Base-by-base conservation (phyloP, 805 yeast species). In the Barnettozyma sp. region DNA sequence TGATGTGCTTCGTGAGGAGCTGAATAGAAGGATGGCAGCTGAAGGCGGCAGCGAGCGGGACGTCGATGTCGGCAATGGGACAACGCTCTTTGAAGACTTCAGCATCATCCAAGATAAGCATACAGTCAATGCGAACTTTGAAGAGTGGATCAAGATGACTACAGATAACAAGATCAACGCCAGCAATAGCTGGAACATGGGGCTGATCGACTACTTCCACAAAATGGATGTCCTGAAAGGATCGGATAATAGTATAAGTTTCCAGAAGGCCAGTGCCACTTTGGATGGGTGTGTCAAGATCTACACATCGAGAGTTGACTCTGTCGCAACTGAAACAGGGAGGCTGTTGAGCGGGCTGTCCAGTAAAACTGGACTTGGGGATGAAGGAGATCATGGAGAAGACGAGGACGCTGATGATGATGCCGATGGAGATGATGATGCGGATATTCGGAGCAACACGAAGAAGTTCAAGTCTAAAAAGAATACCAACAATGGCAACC, bases 211-310 rank as follows among this genome's bases (percentile, higher is more conserved):
- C 57, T 87, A 87, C 58, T 88, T 87, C 55, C 84, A 87, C 50
- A 95, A 85, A 49, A 64, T 86, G 59, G 71, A 82, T 21, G 71
- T 85, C 22, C 66, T 84, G 35, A 71, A 73, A 45, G 94, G 81
- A 35, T 81, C 87, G 6, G 85, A 82, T 42, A 69, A 76, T 43
- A 70, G 76, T 21, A 83, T 88, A 51, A 86, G 86, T 56, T 88
- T 90, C 57, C 95, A 85, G 56, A 76, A 78, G 48, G 97, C 97
- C 0, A 76, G 90, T 1, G 86, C 94, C 3, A 85, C 97, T 0
- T 62, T 90, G 14, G 96, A 88, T 50, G 97, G 97, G 1, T 88
- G 97, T 65, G 90, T 88, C 23, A 87, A 87, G 60, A 84, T 88
- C 34, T 88, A 90, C 54, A 76, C 88, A 7, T 82, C 94, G 11